These are phyloP conservation scores for Ambrosiella beaveri DNA, from an alignment of 2,329 filamentous ascomycete genomes.

Conservation along the genomic window DNA sequence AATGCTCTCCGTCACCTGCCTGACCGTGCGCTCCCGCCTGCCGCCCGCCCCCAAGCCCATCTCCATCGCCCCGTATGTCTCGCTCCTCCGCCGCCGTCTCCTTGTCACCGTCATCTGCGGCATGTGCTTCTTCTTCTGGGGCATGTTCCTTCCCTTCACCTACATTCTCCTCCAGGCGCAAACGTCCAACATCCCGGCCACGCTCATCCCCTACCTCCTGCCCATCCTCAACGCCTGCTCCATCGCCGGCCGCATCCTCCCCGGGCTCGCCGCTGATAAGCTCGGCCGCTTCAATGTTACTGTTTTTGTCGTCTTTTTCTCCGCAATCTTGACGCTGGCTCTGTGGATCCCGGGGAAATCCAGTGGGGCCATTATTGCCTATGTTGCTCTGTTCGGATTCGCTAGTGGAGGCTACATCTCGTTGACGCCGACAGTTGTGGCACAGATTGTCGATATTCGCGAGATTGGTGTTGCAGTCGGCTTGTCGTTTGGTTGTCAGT, in stretches of 20 bases:
- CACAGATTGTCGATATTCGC: constrained; percentile 52
- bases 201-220: constrained; percentile 29
- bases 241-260: constrained; percentile 34
- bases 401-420: constrained; percentile 49
- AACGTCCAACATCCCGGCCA: constrained; percentile 25
- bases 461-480: constrained; percentile 55
- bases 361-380: constrained; percentile 43
- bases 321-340: constrained; percentile 27
- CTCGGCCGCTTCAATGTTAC: constrained; percentile 30
- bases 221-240: constrained; percentile 41
- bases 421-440: constrained; percentile 44
- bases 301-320: constrained; percentile 34
- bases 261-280: constrained; percentile 30
- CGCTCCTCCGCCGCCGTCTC: constrained; percentile 28
- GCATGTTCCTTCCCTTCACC: constrained; percentile 37
- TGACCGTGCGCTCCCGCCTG: constrained; percentile 25
- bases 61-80: constrained; percentile 28
- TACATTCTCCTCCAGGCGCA: constrained; percentile 33
- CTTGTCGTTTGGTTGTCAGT: constrained; percentile 41
- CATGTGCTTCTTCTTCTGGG: constrained; percentile 38
- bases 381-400: constrained; percentile 53
- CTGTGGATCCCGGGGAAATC: constrained; percentile 33
- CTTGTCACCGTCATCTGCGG: constrained; percentile 27
- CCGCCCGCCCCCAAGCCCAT: constrained; percentile 30
- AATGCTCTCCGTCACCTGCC: constrained; percentile 21